Evolutionary conservation across 371 early-diverging fungal species (phyloP).

Genomic region (Mucor irregularis): DNA sequence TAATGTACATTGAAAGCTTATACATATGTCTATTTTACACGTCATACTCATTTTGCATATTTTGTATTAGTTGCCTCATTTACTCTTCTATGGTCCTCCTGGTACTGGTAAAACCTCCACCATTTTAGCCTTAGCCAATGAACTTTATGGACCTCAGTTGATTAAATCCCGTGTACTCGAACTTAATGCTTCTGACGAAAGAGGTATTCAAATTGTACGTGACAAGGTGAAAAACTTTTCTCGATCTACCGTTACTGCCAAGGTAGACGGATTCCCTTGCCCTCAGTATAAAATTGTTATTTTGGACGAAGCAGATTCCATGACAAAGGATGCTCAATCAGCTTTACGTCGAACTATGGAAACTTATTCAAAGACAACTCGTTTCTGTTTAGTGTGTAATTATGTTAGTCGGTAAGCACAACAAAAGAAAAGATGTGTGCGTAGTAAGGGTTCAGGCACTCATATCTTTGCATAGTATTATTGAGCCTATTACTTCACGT

Average conservation of each 20-base stretch:
- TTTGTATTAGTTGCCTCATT: conserved; percentile 85
- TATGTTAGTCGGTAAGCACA: conserved; percentile 78
- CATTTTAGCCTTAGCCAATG: conserved; percentile 91
- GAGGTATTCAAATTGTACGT: conserved; percentile 96
- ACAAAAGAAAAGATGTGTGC: not conserved
- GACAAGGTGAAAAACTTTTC: conserved; percentile 98
- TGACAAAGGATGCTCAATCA: conserved; percentile 98
- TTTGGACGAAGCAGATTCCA: conserved; percentile 99
- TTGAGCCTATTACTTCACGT: conserved; percentile 93
- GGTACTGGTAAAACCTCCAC: conserved; percentile 99
- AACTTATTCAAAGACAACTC: conserved; percentile 90
- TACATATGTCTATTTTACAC: not conserved
- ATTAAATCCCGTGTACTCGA: conserved; percentile 88
- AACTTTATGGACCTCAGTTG: conserved; percentile 85
- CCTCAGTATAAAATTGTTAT: conserved; percentile 97
- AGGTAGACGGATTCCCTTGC: conserved; percentile 44
- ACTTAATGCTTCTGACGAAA: conserved; percentile 99
- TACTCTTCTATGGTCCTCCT: conserved; percentile 99
- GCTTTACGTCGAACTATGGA: conserved; percentile 99
- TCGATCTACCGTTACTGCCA: conserved; percentile 59
- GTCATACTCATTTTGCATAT: not conserved
- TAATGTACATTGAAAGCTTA: conserved; percentile 56
- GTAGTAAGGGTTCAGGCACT: conserved; percentile 30
- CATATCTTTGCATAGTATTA: conserved; percentile 63
- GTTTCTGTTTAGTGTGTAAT: conserved; percentile 99